phyloP scores from a whole-genome alignment of 148 eudicot species.

The Linanthus parryae region DNA sequence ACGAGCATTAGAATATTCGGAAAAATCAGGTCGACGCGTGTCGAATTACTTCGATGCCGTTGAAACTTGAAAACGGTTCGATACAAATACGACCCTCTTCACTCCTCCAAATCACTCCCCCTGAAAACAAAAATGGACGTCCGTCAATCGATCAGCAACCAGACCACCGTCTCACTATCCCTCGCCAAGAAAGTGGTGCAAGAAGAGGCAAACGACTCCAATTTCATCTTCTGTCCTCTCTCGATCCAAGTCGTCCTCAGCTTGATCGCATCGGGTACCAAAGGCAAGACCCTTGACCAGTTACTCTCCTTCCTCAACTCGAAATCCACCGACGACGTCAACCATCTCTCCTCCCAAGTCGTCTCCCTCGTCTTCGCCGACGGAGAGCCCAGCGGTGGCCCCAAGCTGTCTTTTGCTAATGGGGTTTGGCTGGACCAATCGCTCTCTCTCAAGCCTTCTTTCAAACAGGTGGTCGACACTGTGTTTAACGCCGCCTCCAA shows the following conservation, averaged over 20 bases:
- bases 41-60: no score
- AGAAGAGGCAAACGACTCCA: constrained; percentile 21
- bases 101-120: not conserved
- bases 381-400: constrained; percentile 55
- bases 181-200: constrained; percentile 32
- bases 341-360: constrained; percentile 56
- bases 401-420: constrained; percentile 53
- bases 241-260: constrained; percentile 62
- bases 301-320: constrained; percentile 53
- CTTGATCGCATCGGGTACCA: constrained; percentile 69
- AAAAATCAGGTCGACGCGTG: no score
- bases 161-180: constrained; percentile 47
- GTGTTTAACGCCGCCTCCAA: constrained; percentile 48
- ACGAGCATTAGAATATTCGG: no score
- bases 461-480: constrained; percentile 42
- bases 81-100: no score
- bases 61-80: no score
- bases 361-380: constrained; percentile 55
- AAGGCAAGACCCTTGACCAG: constrained; percentile 57
- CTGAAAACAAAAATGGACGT: constrained; percentile 47
- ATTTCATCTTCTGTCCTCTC: constrained; percentile 69
- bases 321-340: constrained; percentile 45
- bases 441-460: constrained; percentile 36
- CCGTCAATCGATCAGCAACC: constrained; percentile 41
- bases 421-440: constrained; percentile 74